Evolutionary conservation across 805 yeast species (phyloP).

Genomic region (Hanseniaspora lachancei): DNA sequence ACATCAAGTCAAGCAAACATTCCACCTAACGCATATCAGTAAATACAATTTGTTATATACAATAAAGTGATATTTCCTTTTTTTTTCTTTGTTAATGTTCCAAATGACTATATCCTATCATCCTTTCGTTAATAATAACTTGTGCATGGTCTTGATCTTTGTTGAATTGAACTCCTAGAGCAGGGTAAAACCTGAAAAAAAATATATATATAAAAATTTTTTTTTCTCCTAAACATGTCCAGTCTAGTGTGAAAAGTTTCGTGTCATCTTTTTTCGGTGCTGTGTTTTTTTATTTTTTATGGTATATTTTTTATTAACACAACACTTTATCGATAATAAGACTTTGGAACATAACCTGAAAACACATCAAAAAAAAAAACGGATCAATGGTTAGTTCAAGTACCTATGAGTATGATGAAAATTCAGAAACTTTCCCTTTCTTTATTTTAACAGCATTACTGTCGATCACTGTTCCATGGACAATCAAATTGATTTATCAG

Average conservation of each 20-base stretch:
- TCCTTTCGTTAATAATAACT: no score
- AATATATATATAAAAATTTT: no score
- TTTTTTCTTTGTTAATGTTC: neutral
- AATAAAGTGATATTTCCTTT: neutral
- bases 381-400: conserved; percentile 2
- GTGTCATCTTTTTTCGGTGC: neutral
- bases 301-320: neutral
- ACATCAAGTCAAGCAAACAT: conserved; percentile 48
- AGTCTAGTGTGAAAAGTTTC: no score
- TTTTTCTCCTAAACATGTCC: no score
- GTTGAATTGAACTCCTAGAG: no score
- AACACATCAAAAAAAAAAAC: neutral
- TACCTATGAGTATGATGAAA: conserved; percentile 57
- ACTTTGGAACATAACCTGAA: neutral
- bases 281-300: neutral
- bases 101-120: no score
- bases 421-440: conserved; percentile 87
- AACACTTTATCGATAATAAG: neutral
- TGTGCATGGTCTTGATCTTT: no score
- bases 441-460: conserved; percentile 62
- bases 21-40: conserved; percentile 39
- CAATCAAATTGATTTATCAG: conserved; percentile 20
- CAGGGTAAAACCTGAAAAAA: no score
- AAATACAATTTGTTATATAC: neutral
- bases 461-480: conserved; percentile 54